Base-by-base conservation (phyloP, 371 early-diverging fungal species). In the Haplosporangium sp. region DNA sequence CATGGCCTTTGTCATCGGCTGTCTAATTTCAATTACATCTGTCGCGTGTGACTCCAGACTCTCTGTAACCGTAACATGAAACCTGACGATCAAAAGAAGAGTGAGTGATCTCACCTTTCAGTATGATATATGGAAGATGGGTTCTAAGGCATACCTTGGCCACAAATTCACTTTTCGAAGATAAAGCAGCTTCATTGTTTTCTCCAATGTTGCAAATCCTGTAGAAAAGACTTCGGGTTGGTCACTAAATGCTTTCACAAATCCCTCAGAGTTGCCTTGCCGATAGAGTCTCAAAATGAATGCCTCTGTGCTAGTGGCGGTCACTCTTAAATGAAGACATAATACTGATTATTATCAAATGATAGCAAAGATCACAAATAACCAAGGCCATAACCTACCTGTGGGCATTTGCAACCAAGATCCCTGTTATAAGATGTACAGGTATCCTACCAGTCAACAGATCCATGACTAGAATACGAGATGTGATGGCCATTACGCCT, bases 211-310 rank as follows among this genome's bases (percentile, higher is more conserved):
- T 19, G 94, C 89, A 69, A 97, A 95, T 11, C 94, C 93, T n/a
- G 66, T 5, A 27, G 86, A 71, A 66, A 96, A 93, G 0, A 88
- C 65, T 62, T 95, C 94, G 10, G 98, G 96, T 34, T 86, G 82
- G 64, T 98, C 98, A n/a, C 95, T 94, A 58, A 98, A 92, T 1
- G 97, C 99, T 72, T 97, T 96, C 76, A 98, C 94, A 67, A 97
- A 98, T 1, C 95, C 96, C 57, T 89, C 84, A 73, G 92, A 77
- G 81, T 97, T 98, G 17, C 90, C 84, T 63, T 94, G 88, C 11
- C 96, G 89, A 69, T 89, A 92, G 10, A 98, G 82, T 7, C 95
- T 86, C 19, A 98, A 82, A 42, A 97, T 94, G 71, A 97, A 94
- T 3, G 96, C 94, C 82, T 97, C 97, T 67, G 90, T 94, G 0